Conservation (phyloP, 2,329 filamentous ascomycete species). For the Exophiala xenobiotica region DNA sequence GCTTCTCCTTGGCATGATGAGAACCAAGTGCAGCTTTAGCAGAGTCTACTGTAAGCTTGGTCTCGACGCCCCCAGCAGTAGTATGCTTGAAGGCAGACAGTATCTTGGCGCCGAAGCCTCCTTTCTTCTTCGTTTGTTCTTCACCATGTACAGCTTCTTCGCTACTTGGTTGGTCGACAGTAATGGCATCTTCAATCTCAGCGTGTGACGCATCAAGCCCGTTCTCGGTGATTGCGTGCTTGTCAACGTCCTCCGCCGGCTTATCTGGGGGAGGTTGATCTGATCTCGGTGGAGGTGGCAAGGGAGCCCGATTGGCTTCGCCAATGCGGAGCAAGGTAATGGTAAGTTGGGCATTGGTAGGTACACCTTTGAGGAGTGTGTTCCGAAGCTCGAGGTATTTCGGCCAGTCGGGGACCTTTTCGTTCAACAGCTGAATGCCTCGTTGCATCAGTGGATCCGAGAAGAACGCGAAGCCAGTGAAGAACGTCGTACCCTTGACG, state of each 20-base stretch:
- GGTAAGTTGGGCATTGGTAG: conserved; percentile 81
- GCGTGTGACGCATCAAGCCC: conserved; percentile 61
- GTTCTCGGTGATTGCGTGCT: conserved; percentile 54
- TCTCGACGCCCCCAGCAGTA: conserved; percentile 70
- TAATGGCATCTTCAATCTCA: conserved; percentile 66
- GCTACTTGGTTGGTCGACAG: conserved; percentile 50
- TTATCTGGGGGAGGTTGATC: conserved; percentile 48
- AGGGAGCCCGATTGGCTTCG: conserved; percentile 74
- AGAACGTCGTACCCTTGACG: conserved; percentile 65
- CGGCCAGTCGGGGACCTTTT: conserved; percentile 67
- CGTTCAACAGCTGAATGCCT: conserved; percentile 52
- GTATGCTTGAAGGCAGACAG: conserved; percentile 67
- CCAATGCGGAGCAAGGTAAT: conserved; percentile 78
- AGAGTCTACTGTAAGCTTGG: conserved; percentile 68
- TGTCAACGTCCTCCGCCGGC: conserved; percentile 53
- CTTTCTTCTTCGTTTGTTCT: conserved; percentile 38
- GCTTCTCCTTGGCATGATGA: conserved; percentile 64
- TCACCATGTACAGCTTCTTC: conserved; percentile 39
- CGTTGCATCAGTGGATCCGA: conserved; percentile 70
- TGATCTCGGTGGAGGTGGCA: conserved; percentile 61
- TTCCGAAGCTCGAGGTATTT: conserved; percentile 70
- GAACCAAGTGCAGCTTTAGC: conserved; percentile 64
- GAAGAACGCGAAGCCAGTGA: conserved; percentile 74
- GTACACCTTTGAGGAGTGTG: conserved; percentile 75
- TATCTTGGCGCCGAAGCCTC: conserved; percentile 54